Conservation (phyloP, 768 basidiomycete genomes). For the Psilocybe azurescens region DNA sequence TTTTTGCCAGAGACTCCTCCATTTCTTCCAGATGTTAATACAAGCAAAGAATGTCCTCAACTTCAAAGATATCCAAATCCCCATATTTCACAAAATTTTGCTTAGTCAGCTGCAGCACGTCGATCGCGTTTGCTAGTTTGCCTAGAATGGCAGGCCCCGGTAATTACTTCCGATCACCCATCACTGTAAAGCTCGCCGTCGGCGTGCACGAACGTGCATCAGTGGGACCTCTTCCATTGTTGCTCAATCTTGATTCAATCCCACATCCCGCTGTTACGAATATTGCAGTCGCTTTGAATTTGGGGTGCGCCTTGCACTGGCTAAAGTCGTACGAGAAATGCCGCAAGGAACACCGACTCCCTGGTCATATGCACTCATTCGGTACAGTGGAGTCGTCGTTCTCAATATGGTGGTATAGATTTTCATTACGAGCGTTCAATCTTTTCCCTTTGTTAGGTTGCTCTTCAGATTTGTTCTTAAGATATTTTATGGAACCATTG, state of each 20-base stretch:
- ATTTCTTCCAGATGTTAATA: slow-evolving; percentile 32
- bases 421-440: background rate
- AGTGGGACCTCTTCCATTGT: background rate
- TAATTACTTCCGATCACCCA: slow-evolving; percentile 6
- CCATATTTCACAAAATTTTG: slow-evolving; percentile 29
- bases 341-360: slow-evolving; percentile 41
- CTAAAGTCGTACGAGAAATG: slow-evolving; percentile 14
- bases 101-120: slow-evolving; percentile 34
- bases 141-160: slow-evolving; percentile 10
- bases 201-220: background rate
- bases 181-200: background rate
- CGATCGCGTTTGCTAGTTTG: slow-evolving; percentile 10
- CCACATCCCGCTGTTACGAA: background rate
- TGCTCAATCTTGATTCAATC: background rate
- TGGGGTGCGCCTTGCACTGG: too few species aligned
- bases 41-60: background rate
- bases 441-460: slow-evolving; percentile 41
- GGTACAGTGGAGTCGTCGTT: slow-evolving; percentile 41
- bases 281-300: too few species aligned
- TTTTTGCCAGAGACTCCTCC: slow-evolving; percentile 80
- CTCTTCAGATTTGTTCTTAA: slow-evolving; percentile 86
- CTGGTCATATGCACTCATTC: slow-evolving; percentile 63
- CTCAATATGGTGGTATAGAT: background rate
- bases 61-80: background rate
- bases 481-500: slow-evolving; percentile 90